phyloP scores from a whole-genome alignment of 176 grass and related monocot genomes.

The Luzula sylvatica region DNA sequence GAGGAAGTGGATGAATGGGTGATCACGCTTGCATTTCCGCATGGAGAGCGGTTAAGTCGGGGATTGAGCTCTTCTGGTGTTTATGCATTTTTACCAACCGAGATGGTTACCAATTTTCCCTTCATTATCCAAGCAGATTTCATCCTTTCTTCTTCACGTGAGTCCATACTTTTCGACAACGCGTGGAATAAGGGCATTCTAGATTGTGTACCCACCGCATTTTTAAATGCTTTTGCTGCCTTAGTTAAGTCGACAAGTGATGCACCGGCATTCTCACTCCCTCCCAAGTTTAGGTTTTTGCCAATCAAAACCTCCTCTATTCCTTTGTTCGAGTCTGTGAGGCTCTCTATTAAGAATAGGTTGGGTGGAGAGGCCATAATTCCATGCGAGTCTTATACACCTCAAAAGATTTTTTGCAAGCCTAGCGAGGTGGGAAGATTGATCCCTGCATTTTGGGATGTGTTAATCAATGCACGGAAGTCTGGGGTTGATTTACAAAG shows the following conservation, averaged over 20 bases:
- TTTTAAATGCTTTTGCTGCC: conserved; percentile 32
- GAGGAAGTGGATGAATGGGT: conserved; percentile 25
- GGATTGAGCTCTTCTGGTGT: conserved; percentile 23
- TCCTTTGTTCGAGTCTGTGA: conserved; percentile 38
- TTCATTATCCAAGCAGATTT: conserved; percentile 59
- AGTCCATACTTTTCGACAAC: conserved; percentile 32
- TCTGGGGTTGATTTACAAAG: conserved; percentile 26
- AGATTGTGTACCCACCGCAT: conserved; percentile 26
- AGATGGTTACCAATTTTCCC: conserved; percentile 39
- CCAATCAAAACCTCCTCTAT: conserved; percentile 28
- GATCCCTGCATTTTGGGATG: conserved; percentile 37
- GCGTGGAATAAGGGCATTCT: conserved; percentile 44
- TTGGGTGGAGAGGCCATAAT: conserved; percentile 38
- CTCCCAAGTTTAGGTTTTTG: conserved; percentile 38
- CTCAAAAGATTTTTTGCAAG: conserved; percentile 61
- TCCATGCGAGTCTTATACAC: conserved; percentile 38
- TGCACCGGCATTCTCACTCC: conserved; percentile 23
- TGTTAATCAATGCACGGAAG: conserved; percentile 33
- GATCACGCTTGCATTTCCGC: conserved; percentile 36
- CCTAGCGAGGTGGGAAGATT: conserved; percentile 32
- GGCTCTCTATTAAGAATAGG: conserved; percentile 42
- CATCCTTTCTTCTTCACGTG: conserved; percentile 37
- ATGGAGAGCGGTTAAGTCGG: conserved; percentile 26
- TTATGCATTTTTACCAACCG: conserved; percentile 45
- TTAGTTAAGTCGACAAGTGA: conserved; percentile 14